Evolutionary conservation across 129 eudicot species (phyloP).

Genomic region (Pseudognaphalium luteoalbum): DNA sequence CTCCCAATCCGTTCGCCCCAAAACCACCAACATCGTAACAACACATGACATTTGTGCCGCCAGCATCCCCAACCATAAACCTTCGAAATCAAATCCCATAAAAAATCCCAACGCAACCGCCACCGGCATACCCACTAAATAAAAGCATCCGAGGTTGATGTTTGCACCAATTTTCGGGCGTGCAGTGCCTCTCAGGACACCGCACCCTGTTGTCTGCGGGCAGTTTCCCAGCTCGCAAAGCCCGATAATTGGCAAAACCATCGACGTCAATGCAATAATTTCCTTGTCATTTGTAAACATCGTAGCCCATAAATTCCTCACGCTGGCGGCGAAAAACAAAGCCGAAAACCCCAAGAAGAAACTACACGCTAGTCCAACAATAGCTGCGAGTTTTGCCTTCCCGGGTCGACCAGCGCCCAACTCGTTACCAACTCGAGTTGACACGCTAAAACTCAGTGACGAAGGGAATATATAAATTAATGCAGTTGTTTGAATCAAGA

Average conservation of each 20-base stretch:
- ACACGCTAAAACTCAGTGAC: constrained; percentile 73
- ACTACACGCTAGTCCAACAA: constrained; percentile 61
- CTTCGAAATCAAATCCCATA: constrained; percentile 59
- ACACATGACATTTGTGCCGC: constrained; percentile 83
- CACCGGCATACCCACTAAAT: constrained; percentile 86
- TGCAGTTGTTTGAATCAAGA: constrained; percentile 75
- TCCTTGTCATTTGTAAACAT: constrained; percentile 79
- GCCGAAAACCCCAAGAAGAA: constrained; percentile 63
- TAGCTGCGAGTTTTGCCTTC: constrained; percentile 67
- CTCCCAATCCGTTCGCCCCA: constrained; percentile 71
- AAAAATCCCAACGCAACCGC: constrained; percentile 66
- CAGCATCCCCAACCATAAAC: constrained; percentile 80
- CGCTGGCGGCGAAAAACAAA: constrained; percentile 54
- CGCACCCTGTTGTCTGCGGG: constrained; percentile 93
- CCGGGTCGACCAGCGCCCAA: constrained; percentile 66
- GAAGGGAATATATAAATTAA: constrained; percentile 87
- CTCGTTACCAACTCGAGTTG: constrained; percentile 81
- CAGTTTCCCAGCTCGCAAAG: constrained; percentile 88
- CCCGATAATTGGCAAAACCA: constrained; percentile 81
- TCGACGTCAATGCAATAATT: constrained; percentile 60
- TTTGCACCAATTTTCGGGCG: constrained; percentile 83
- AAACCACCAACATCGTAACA: constrained; percentile 71
- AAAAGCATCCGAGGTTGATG: constrained; percentile 79
- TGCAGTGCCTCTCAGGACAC: constrained; percentile 83
- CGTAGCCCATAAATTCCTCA: constrained; percentile 68